A percentile compares a stretch with the other conserved stretches of the same genome.
phyloP scores from a whole-genome alignment of 192 early-diverging fungal genomes.

The Backusella westeae region DNA sequence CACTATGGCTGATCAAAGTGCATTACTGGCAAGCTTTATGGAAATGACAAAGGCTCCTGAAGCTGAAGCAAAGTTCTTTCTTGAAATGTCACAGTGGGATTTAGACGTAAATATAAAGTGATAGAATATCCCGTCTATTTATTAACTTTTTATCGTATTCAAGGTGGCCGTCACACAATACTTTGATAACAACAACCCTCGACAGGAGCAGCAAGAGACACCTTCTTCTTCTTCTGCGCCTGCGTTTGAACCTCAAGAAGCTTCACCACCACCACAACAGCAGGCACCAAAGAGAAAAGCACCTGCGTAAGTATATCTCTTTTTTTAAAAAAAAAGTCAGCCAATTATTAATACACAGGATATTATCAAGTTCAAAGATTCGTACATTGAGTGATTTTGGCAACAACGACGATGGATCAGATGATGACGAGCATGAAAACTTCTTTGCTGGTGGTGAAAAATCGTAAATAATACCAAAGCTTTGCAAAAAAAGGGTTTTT shows the following conservation, averaged over 20 bases:
- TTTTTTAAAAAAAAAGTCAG: no score
- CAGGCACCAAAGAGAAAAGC: background rate
- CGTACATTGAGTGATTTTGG: slow-evolving; percentile 49
- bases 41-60: slow-evolving; percentile 50
- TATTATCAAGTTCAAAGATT: slow-evolving; percentile 25
- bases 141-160: background rate
- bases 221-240: background rate
- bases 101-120: slow-evolving; percentile 51
- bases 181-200: slow-evolving; percentile 34
- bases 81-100: slow-evolving; percentile 80
- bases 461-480: slow-evolving; percentile 60
- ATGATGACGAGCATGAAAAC: slow-evolving; percentile 60
- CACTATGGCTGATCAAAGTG: slow-evolving; percentile 41
- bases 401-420: slow-evolving; percentile 33
- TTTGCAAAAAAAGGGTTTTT: background rate
- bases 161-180: slow-evolving; percentile 6
- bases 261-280: background rate
- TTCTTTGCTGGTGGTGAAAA: slow-evolving; percentile 95
- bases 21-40: slow-evolving; percentile 60
- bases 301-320: background rate
- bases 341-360: background rate
- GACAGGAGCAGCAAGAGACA: slow-evolving; percentile 38
- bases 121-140: no score
- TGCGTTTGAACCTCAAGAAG: background rate
- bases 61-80: slow-evolving; percentile 66